These are phyloP conservation scores for Rehmannia glutinosa DNA, from an alignment of 257 asterid genomes.

Conservation along the genomic window DNA sequence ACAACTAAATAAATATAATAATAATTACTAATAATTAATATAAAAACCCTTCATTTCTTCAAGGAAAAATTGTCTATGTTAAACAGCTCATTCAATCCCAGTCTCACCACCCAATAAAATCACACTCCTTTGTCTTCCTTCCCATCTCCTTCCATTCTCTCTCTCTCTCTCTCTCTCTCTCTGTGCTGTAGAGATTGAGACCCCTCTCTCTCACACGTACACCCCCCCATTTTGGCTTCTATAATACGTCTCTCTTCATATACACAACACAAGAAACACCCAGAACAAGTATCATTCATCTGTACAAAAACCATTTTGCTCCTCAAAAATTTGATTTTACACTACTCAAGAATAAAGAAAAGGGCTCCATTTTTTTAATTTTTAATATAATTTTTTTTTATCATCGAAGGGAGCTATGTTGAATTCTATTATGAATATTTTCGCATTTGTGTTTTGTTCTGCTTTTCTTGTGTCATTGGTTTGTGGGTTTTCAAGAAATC, in stretches of 20 bases:
- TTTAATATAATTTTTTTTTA: no score
- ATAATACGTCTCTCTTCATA: conserved; percentile 24
- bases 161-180: conserved; percentile 24
- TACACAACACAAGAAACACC: conserved; percentile 10
- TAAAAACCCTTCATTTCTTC: not conserved
- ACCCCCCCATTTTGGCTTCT: conserved; percentile 25
- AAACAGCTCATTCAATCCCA: conserved; percentile 32
- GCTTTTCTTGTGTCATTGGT: conserved; percentile 30
- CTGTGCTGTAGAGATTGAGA: conserved; percentile 36
- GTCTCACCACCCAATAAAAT: conserved; percentile 53
- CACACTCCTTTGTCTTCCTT: conserved; percentile 26
- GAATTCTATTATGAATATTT: not conserved
- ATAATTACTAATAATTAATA: not conserved
- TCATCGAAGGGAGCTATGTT: no score
- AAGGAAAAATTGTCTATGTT: conserved; percentile 3
- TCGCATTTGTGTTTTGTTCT: conserved; percentile 20
- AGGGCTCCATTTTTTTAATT: not conserved
- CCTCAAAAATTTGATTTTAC: not conserved
- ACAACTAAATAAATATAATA: not conserved
- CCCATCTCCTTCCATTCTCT: conserved; percentile 5
- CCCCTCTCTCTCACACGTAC: conserved; percentile 12
- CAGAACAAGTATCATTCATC: conserved; percentile 13
- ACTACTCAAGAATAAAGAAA: not conserved
- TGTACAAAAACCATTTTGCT: not conserved
- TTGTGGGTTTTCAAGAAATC: conserved; percentile 55